Evolutionary conservation across 371 early-diverging fungal species (phyloP), one percentile per base, ranked within the genome.

Genomic region (Mucor sp.): DNA sequence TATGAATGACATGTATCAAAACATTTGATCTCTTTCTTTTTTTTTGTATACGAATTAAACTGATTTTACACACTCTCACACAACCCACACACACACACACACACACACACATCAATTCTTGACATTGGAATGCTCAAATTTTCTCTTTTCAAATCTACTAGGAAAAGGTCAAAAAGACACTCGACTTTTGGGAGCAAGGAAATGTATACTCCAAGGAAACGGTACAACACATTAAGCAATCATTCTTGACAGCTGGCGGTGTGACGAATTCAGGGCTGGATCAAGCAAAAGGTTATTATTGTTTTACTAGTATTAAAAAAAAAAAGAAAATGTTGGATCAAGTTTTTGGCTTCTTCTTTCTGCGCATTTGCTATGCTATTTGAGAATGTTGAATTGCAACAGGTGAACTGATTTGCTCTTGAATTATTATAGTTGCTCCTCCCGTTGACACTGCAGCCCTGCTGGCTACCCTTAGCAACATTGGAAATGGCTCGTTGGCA

Each of bases 111-210:
- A 48, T 48, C 23, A 11, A 48, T 48, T 19, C 7, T 47, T 48
- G 48, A 48, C 6, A 23, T 23, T 48, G 6, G 47, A 48, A 48
- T 63, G 43, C 56, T 63, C 30, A 48, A n/a, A 21, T 7, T 48
- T 50, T 28, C 37, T 14, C 33, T 50, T 28, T 25, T 53, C 6
- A 39, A 61, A 43, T 41, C 43, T 56, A 80, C 71, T 79, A 84
- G 84, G 81, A 80, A 21, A 81, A 81, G 64, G 78, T 81, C 68
- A 84, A 74, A 78, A 84, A 77, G 71, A 81, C 81, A 50, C 77
- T 81, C 69, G 84, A 80, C 70, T 76, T 84, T 69, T 84, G 84
- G 84, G 81, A 78, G 59, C 76, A 80, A 62, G 74, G 77, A 66
- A 75, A 71, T 53, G 69, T 84, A 32, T 81, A 80, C 67, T 66